Evolutionary conservation across 2,329 filamentous ascomycete genomes (phyloP).

Genomic region (Fusarium sp.): DNA sequence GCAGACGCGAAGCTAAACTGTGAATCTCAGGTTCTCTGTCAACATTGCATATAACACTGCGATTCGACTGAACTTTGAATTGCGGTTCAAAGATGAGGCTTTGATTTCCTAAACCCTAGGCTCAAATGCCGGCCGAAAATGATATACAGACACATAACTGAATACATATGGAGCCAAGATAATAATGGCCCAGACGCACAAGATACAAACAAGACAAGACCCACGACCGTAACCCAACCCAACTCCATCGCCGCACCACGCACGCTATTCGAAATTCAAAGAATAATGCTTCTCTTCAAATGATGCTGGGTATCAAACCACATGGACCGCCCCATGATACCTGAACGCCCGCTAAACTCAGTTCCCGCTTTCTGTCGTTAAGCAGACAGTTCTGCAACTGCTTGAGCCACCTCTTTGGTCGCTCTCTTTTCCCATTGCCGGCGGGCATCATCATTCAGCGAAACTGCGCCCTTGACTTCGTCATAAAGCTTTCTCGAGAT

Average conservation of each 20-base stretch:
- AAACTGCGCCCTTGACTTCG: constrained; percentile 65
- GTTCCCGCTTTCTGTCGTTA: constrained; percentile 50
- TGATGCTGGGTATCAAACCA: constrained; percentile 51
- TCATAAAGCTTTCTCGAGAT: constrained; percentile 91
- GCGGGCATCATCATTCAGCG: constrained; percentile 74
- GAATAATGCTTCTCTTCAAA: constrained; percentile 44
- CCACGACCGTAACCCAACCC: constrained; percentile 22
- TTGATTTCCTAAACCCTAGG: constrained; percentile 30
- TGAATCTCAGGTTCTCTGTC: constrained; percentile 5
- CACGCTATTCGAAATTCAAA: constrained; percentile 44
- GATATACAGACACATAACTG: constrained; percentile 39
- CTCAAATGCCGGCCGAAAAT: constrained; percentile 20
- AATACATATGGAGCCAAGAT: constrained; percentile 31
- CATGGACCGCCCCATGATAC: constrained; percentile 44
- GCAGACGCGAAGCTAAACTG: constrained; percentile 15
- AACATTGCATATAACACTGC: not conserved
- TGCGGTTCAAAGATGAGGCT: not conserved
- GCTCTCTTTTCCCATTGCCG: constrained; percentile 82
- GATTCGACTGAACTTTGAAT: not conserved
- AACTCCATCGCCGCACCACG: constrained; percentile 44
- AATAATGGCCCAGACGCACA: constrained; percentile 26
- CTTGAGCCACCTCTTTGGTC: constrained; percentile 80
- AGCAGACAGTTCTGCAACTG: constrained; percentile 70
- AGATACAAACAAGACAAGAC: constrained; percentile 29
- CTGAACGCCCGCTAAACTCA: constrained; percentile 48